Evolutionary conservation across 495 filamentous ascomycete species (phyloP), one percentile per base, ranked within the genome.

Genomic region (Platismatia glauca): DNA sequence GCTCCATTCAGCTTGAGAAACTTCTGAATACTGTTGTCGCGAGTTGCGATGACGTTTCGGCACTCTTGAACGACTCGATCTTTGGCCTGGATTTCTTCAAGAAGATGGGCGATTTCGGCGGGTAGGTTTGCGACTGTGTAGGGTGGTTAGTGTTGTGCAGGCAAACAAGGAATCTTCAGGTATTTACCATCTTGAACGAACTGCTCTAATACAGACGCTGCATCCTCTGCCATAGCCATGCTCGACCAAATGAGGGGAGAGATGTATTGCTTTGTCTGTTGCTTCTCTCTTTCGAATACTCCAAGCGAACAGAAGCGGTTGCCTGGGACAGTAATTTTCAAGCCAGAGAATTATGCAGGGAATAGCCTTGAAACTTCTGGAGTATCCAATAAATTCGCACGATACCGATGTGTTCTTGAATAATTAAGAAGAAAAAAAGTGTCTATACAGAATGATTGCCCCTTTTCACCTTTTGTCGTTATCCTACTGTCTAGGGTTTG

Each of bases 11-110:
- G 62, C 71, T 89, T 91, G 74, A 97, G 88, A 77, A 86, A 93
- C 73, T 91, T 95, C 72, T 98, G 94, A 58, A 98, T 81, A 67
- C 85, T 88, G 62, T 70, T 80, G 69, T 98, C 94, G 59, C 86
- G 84, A 27, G 86, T 84, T 64, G 86, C 86, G 77, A 95, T 91
- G 27, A 81, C 80, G 48, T 78, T 78, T 46, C 88, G 78, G 69
- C 86, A 89, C 41, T 92, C 89, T 67, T 87, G 81, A 69, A 92
- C 87, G 44, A 82, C 74, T 59, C 84, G 83, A 70, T 98, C 93
- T 75, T 97, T 97, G 63, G 90, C 89, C 69, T 87, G 83, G 37
- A 97, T 90, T 75, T 98, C 94, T 70, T 97, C 94, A 73, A 96
- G 88, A 66, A 96, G 78, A 77, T 96, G 93, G 39, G 86, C 85